Evolutionary conservation across 441 rosid genomes (phyloP), one percentile per base, ranked within the genome.

Genomic region (Adansonia grandidieri): DNA sequence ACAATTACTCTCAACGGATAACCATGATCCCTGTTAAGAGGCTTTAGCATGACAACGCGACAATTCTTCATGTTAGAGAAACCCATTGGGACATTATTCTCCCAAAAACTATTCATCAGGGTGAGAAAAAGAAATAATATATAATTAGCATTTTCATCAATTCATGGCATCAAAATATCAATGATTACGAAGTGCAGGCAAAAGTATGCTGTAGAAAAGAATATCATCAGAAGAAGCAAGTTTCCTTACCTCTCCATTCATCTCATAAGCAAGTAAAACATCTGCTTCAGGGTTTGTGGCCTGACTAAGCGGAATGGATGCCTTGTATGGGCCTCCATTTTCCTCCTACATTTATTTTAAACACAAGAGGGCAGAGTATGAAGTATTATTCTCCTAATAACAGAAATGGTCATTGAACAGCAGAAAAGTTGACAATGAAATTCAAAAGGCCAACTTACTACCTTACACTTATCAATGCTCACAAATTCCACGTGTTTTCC

Each of bases 321-420:
- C 99, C 85, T 93, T 97, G 74, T 92, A 97, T 13, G 98, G 98
- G 28, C 98, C 98, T 47, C 98, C 98, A 37, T 93, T 93, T 91
- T 97, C 99, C 88, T 97, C 98, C 99, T 97, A 84, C 42, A 78
- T 48, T 66, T 74, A 37, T 66, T 50, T 63, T 44, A 73, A 74
- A 28, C 42, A 42, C 2, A 73, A 3, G 73, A 47, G 44, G 50
- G 40, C 6, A 76, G 14, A 28, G 53, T 0, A 50, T 48, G 44
- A 22, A 45, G 74, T 28, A 73, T 17, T 76, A 24, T 22, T 28
- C 58, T 45, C n/a, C 37, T 47, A 17, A 15, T 45, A 63, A 65
- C 48, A 64, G 51, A 8, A 74, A 74, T 13, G 40, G 56, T 57
- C 24, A 45, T 22, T 71, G 73, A 77, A 53, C 17, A 19, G 68